These are phyloP conservation scores for Dactylellina haptotyla DNA, from an alignment of 2,329 filamentous ascomycete species.

Conservation along the genomic window DNA sequence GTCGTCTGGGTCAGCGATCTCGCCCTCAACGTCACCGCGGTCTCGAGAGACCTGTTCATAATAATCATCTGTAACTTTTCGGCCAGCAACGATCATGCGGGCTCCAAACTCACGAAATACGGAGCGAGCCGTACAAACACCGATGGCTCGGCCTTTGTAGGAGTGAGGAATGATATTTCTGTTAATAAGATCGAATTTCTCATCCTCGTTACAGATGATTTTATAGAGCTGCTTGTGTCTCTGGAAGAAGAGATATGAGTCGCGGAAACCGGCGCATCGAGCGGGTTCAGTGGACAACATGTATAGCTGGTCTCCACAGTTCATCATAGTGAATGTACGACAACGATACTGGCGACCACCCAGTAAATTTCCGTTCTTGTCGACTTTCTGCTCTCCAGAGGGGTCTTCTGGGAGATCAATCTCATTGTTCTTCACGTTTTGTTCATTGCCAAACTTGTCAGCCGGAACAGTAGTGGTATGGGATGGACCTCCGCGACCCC, in stretches of 20 bases:
- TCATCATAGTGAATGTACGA: slow-evolving; percentile 89
- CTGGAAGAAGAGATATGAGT: slow-evolving; percentile 98
- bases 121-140: slow-evolving; percentile 93
- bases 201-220: slow-evolving; percentile 93
- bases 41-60: slow-evolving; percentile 78
- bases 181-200: slow-evolving; percentile 96
- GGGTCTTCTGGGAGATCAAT: slow-evolving; percentile 85
- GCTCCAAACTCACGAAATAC: slow-evolving; percentile 97
- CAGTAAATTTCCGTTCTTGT: slow-evolving; percentile 83
- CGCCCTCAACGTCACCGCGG: slow-evolving; percentile 84
- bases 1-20: slow-evolving; percentile 90
- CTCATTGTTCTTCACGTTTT: slow-evolving; percentile 91
- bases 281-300: slow-evolving; percentile 99
- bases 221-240: slow-evolving; percentile 97
- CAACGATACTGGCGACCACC: slow-evolving; percentile 90
- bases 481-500: slow-evolving; percentile 74
- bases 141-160: slow-evolving; percentile 97
- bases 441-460: slow-evolving; percentile 91
- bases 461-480: slow-evolving; percentile 85
- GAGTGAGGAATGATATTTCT: slow-evolving; percentile 95
- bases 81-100: slow-evolving; percentile 90
- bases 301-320: slow-evolving; percentile 91
- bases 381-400: slow-evolving; percentile 91
- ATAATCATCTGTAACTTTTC: slow-evolving; percentile 88
- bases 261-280: slow-evolving; percentile 88